These are phyloP conservation scores for Graphiopsis chlorocephala DNA, from an alignment of 2,329 filamentous ascomycete genomes.

Conservation along the genomic window DNA sequence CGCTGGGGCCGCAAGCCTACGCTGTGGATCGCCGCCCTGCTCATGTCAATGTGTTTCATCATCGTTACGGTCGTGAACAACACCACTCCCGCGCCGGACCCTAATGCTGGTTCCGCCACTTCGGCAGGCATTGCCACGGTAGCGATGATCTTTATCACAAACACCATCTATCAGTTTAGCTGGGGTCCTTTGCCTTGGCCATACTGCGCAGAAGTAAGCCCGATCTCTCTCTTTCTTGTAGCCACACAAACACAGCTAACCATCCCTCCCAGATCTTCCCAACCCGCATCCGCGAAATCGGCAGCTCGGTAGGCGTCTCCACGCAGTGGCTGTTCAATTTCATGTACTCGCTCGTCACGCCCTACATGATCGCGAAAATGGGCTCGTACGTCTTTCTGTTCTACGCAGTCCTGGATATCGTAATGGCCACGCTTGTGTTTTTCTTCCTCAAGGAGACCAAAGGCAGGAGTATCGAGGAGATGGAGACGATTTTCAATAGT, in stretches of 20 bases:
- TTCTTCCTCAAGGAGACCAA: constrained; percentile 40
- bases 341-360: constrained; percentile 48
- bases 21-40: constrained; percentile 26
- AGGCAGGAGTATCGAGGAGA: constrained; percentile 37
- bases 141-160: constrained; percentile 55
- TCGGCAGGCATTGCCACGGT: constrained; percentile 51
- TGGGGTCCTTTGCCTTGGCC: constrained; percentile 56
- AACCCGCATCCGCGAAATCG: constrained; percentile 49
- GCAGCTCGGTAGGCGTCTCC: constrained; percentile 49
- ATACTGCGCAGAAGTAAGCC: constrained; percentile 34
- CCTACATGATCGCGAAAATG: constrained; percentile 53
- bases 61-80: constrained; percentile 35
- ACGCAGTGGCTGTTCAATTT: constrained; percentile 55
- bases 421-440: constrained; percentile 42
- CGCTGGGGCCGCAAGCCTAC: constrained; percentile 41
- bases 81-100: constrained; percentile 26
- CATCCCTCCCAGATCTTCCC: constrained; percentile 50
- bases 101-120: constrained; percentile 27
- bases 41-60: constrained; percentile 38
- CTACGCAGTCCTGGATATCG: constrained; percentile 46
- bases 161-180: constrained; percentile 52
- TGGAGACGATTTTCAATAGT: constrained; percentile 29
- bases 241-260: not conserved
- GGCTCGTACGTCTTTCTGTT: constrained; percentile 44
- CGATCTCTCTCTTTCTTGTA: constrained; percentile 32